Conservation (phyloP, 2,329 filamentous ascomycete genomes). For the Ophiostoma fasciatum region DNA sequence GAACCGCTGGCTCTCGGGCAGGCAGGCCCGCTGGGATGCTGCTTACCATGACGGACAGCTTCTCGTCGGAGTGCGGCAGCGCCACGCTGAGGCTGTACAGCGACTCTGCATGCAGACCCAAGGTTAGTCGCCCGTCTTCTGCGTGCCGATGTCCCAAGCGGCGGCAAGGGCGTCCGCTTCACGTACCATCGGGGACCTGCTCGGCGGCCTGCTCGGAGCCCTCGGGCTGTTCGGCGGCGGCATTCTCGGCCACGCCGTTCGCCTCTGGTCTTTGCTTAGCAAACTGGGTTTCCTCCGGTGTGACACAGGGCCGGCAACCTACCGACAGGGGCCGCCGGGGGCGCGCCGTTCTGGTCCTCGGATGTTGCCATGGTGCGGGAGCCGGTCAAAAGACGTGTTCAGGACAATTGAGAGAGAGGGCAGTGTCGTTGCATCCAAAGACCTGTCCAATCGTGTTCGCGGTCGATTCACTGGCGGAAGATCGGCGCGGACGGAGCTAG, state of each 20-base stretch:
- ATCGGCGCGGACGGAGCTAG: background rate
- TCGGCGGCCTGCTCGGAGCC: constrained; percentile 17
- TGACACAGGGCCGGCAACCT: background rate
- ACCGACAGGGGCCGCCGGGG: constrained; percentile 5
- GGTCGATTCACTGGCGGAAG: background rate
- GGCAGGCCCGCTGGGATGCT: background rate
- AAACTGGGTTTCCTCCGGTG: background rate
- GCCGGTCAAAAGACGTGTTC: constrained; percentile 2
- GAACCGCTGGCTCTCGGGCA: no score
- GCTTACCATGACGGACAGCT: constrained; percentile 71
- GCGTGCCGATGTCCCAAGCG: no score
- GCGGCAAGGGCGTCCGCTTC: constrained; percentile 7
- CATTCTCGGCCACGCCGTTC: constrained; percentile 7
- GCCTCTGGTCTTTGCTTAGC: constrained; percentile 5
- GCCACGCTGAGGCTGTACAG: constrained; percentile 56
- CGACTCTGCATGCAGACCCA: constrained; percentile 21
- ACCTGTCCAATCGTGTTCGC: background rate
- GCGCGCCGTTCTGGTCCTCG: constrained; percentile 5
- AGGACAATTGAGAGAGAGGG: no score
- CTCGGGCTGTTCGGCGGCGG: constrained; percentile 10
- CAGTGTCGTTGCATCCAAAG: background rate
- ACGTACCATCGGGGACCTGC: constrained; percentile 12
- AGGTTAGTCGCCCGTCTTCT: background rate
- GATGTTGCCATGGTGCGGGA: constrained; percentile 6
- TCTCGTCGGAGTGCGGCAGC: constrained; percentile 63